Conservation (phyloP, 2,329 filamentous ascomycete genomes). For the Cyphellophora europaea region DNA sequence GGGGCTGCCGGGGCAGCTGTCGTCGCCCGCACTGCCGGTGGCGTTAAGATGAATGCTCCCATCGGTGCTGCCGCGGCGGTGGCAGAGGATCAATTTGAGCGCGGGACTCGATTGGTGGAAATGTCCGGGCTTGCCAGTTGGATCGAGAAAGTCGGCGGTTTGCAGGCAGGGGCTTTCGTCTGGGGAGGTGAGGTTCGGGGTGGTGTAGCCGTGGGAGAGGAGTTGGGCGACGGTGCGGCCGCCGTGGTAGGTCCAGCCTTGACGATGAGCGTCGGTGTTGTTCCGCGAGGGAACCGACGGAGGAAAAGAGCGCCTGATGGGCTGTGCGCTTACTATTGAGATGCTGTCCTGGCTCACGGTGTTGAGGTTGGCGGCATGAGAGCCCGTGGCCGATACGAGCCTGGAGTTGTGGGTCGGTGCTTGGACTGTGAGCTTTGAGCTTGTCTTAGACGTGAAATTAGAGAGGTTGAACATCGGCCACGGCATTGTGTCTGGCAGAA, state of each 20-base stretch:
- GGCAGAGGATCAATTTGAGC: conserved; percentile 27
- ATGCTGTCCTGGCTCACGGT: no score
- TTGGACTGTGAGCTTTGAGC: no score
- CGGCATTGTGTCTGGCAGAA: no score
- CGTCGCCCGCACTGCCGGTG: conserved; percentile 27
- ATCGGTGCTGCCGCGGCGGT: conserved; percentile 15
- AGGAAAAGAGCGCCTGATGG: background rate
- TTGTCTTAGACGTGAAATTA: no score
- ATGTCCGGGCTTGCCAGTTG: conserved; percentile 17
- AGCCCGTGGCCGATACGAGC: no score
- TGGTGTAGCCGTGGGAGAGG: conserved; percentile 22
- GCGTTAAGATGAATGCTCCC: conserved; percentile 31
- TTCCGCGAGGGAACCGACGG: no score
- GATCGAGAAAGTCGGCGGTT: conserved; percentile 8
- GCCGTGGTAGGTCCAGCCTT: conserved; percentile 1
- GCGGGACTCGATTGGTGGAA: conserved; percentile 33
- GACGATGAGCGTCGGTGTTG: no score
- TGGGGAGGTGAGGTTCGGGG: conserved; percentile 22
- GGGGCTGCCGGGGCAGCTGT: conserved; percentile 23
- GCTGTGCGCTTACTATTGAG: no score
- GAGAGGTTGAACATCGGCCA: no score
- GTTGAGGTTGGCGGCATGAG: no score
- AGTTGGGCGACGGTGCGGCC: conserved; percentile 24
- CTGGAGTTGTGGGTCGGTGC: no score
- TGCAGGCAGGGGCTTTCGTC: conserved; percentile 21